Evolutionary conservation across 805 yeast species (phyloP), one percentile per base, ranked within the genome.

Genomic region (Candida silvatica): DNA sequence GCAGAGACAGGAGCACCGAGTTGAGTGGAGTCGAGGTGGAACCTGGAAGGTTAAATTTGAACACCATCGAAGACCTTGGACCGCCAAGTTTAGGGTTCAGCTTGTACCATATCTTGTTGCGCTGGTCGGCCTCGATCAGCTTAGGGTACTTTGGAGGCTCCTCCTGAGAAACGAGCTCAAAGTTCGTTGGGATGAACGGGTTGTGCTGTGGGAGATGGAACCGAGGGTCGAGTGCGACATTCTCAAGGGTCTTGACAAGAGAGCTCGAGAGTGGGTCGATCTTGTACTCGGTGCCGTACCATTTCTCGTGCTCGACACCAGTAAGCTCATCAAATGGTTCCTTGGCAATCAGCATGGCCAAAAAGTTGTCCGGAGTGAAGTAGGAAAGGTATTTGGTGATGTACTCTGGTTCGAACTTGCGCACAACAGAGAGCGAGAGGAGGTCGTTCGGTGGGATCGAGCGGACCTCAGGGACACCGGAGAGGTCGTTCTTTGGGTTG

Each of bases 281-380:
- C 3, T 70, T 58, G 52, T 86, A 84, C 45, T 82, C 81, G 0
- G 97, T 86, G 3, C 94, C 95, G 52, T 92, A 90, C 95, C 96
- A 90, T 49, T 74, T 67, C 54, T 90, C 98, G 16, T 51, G 64
- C 12, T 58, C 43, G 2, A 25, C n/a, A 2, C 20, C 20, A 6
- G 32, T 22, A n/a, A 69, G 69, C 3, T 76, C 67, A 5, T 66
- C 67, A 35, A 74, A 65, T 5, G 33, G 34, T 43, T 54, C 71
- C 56, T 63, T 77, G 20, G 72, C 64, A 11, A 75, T 62, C 18
- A 88, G 52, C 29, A 67, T 59, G 4, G 74, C 62, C 40, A 85
- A 68, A 46, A 81, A 71, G 44, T 84, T 86, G 17, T 69, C 63
- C 0, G 78, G 69, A 27, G 51, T 67, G 37, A 90, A 62, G 37